Percentiles rank a stretch among this genome's conserved stretches.
Conservation (phyloP, 371 early-diverging fungal genomes). For the Coemansia sp. region DNA sequence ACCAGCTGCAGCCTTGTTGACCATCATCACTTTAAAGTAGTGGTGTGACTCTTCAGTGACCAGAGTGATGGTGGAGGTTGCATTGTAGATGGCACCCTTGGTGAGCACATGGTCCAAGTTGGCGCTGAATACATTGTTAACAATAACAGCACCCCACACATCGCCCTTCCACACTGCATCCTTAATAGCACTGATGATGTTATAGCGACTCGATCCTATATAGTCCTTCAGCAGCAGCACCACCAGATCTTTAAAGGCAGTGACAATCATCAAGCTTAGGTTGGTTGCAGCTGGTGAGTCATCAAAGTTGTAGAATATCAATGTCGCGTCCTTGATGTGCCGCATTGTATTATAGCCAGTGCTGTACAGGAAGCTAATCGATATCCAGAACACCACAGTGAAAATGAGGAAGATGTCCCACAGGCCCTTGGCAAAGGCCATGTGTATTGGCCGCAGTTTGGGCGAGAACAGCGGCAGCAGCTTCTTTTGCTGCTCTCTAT, state of each 20-base stretch:
- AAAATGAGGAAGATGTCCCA: constrained; percentile 37
- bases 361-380: constrained; percentile 39
- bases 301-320: constrained; percentile 38
- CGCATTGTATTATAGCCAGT: constrained; percentile 42
- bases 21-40: constrained; percentile 32
- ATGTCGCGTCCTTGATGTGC: constrained; percentile 36
- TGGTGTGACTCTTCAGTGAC: constrained; percentile 41
- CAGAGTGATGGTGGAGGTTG: constrained; percentile 26
- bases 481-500: constrained; percentile 34
- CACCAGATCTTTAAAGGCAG: constrained; percentile 9
- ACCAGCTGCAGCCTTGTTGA: neutral
- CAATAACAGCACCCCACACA: constrained; percentile 31
- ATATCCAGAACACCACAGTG: constrained; percentile 42
- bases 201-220: constrained; percentile 6
- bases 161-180: constrained; percentile 43
- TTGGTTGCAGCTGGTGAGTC: constrained; percentile 10
- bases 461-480: constrained; percentile 44
- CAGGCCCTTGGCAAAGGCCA: constrained; percentile 41
- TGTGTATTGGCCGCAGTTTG: constrained; percentile 41
- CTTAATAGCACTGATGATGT: constrained; percentile 7
- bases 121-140: constrained; percentile 41
- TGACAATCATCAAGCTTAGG: constrained; percentile 20
- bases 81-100: constrained; percentile 22
- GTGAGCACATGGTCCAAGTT: constrained; percentile 16
- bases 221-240: constrained; percentile 22